Conservation (phyloP, 1,284 basidiomycete genomes). For the Volvariella volvacea region DNA sequence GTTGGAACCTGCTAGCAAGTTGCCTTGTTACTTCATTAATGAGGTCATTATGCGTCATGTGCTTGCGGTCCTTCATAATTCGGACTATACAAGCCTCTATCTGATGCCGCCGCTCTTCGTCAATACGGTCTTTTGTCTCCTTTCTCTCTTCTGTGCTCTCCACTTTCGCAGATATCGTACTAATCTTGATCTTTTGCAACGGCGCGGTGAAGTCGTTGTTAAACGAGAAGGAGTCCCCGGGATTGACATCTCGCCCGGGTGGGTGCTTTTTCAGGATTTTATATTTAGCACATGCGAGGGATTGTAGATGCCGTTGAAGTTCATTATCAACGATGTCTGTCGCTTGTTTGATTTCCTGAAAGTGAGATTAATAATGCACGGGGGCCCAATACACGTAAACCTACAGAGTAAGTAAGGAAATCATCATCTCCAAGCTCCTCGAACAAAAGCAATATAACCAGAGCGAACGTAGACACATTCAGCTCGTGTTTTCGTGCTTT, state of each 20-base stretch:
- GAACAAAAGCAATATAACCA: conserved; percentile 88
- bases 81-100: conserved; percentile 97
- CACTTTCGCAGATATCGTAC: conserved; percentile 81
- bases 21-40: conserved; percentile 90
- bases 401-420: conserved; percentile 67
- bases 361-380: neutral
- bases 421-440: conserved; percentile 67
- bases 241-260: conserved; percentile 74
- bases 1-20: conserved; percentile 79
- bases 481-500: conserved; percentile 80
- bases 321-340: conserved; percentile 76
- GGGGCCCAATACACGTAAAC: conserved; percentile 12
- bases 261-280: conserved; percentile 92
- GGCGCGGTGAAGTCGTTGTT: conserved; percentile 77
- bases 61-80: conserved; percentile 96
- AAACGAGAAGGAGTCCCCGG: conserved; percentile 83
- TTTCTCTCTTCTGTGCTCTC: conserved; percentile 85
- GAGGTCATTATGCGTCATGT: conserved; percentile 84
- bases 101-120: conserved; percentile 88
- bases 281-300: conserved; percentile 95
- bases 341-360: conserved; percentile 61
- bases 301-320: conserved; percentile 88
- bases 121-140: conserved; percentile 88
- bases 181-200: conserved; percentile 91
- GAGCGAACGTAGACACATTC: conserved; percentile 87